Evolutionary conservation across 139 green algal species (phyloP), one percentile per base, ranked within the genome.

Genomic region (Chlorella sp.): DNA sequence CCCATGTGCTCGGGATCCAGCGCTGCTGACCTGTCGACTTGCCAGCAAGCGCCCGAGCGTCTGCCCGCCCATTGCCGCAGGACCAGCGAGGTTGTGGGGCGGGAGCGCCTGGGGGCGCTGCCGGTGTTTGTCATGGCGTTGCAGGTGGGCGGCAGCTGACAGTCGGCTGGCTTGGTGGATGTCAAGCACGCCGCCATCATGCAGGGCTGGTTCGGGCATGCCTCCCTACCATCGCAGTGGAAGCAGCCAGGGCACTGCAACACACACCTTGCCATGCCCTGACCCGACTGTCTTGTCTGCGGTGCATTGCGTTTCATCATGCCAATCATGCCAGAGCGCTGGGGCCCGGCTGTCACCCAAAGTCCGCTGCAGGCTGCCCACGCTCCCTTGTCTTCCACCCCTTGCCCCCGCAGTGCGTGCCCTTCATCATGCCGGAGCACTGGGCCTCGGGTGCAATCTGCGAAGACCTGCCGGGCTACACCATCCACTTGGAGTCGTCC

Each of bases 401-500:
- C n/a, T 34, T 0, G 1, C 4, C 40, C 41, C 13, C 41, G 70
- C 76, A 89, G 44, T 93, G 88, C 69, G 84, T 92, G 80, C 93
- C 93, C 11, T 92, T 87, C 62, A 54, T 93, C 7, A 82, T 95
- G 62, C 92, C 92, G 16, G 87, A 93, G 13, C 80, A 90, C 67
- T 96, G 93, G 92, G 51, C 79, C 30, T 83, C 79, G 22, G 76
- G 81, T 0, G 82, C 84, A 38, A 88, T 96, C 58, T 88, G 65
- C 1, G 84, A 92, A 36, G 91, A 94, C 28, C 86, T 96, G 41
- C 87, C 87, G 11, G 88, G 73, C 0, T 95, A 95, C 80, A 86
- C 90, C 60, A 88, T 95, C 26, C 77, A 85, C 51, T 38, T 56
- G 3, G 86, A 89, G 28, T 19, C 73, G 14, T 72, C 44, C 36